Base-by-base conservation (phyloP, 1,284 basidiomycete species). In the Ceratobasidium papillatum region DNA sequence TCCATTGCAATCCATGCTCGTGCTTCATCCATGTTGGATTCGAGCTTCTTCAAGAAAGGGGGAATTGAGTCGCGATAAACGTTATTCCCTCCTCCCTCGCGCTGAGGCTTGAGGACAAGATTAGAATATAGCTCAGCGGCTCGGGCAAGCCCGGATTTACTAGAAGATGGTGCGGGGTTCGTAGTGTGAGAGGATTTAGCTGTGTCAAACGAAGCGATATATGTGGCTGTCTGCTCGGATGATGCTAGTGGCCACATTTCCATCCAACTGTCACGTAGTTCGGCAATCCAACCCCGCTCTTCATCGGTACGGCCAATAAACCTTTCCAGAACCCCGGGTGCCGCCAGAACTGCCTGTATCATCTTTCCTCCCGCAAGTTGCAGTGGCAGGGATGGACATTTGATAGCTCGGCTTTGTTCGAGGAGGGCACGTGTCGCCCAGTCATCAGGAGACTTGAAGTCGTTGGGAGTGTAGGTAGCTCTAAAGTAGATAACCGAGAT, bases 71-170 rank as follows among this genome's bases (percentile, higher is more conserved):
- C 82, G 69, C 93, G 91, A 84, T 99, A 99, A 30, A 99, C 88
- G 80, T 99, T 99, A 82, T 99, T 98, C 2, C 97, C 97, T 0
- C 98, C 97, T 3, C 98, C 97, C 84, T 99, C 95, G 22, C 96
- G 88, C 82, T 99, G 96, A 0, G 97, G 97, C 82, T 99, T 99
- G 63, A 99, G 86, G 1, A 99, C 98, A 58, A 94, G 90, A 14
- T 86, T 83, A 2, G 52, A 41, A 51, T 61, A 62, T 47, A 45
- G 56, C 8, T 72, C 69, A n/a, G 58, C 17, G 27, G 69, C 69
- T 11, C 73, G 80, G 69, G 0, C 84, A 43, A 68, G 76, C 22
- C 69, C 69, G 56, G 58, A 30, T 27, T 38, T 41, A n/a, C 69
- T 45, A 34, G 38, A 76, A 78, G 27, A 82, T 81, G 12, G 82